Conservation (phyloP, 2,329 filamentous ascomycete species). For the Lachnellula arida region DNA sequence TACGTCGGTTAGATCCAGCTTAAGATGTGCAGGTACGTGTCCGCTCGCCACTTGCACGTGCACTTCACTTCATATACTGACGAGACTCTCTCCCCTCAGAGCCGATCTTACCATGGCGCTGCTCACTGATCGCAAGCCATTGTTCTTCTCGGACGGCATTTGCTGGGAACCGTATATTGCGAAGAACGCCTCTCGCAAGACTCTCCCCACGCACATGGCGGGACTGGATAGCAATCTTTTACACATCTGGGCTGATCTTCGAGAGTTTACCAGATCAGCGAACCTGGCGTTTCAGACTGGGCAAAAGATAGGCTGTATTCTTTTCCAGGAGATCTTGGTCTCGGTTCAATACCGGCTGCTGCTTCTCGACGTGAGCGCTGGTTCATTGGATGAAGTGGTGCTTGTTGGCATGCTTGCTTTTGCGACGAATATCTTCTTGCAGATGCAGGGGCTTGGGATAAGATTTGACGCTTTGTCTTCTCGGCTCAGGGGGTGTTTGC, state of each 20-base stretch:
- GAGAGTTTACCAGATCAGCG: constrained; percentile 26
- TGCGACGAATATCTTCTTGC: constrained; percentile 35
- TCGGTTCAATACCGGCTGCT: constrained; percentile 39
- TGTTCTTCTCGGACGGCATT: background rate
- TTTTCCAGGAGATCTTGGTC: constrained; percentile 33
- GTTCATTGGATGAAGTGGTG: constrained; percentile 32
- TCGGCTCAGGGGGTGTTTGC: background rate
- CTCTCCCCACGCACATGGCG: background rate
- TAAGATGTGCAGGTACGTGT: background rate
- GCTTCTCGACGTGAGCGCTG: constrained; percentile 25
- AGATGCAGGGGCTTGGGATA: constrained; percentile 7
- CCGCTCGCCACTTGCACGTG: background rate
- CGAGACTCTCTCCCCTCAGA: background rate
- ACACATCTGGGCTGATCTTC: constrained; percentile 24
- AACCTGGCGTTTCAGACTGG: constrained; percentile 25
- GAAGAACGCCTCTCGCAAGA: background rate
- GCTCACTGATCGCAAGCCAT: background rate
- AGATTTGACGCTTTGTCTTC: background rate
- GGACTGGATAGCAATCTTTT: constrained; percentile 9
- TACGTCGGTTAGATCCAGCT: too few relatives aligned
- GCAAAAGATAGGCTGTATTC: constrained; percentile 19
- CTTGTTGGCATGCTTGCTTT: constrained; percentile 37
- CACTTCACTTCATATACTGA: background rate
- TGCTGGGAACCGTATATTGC: constrained; percentile 6
- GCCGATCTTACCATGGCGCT: background rate